Conservation (phyloP, 305 asterid genomes). For the Fraxinus paxiana region DNA sequence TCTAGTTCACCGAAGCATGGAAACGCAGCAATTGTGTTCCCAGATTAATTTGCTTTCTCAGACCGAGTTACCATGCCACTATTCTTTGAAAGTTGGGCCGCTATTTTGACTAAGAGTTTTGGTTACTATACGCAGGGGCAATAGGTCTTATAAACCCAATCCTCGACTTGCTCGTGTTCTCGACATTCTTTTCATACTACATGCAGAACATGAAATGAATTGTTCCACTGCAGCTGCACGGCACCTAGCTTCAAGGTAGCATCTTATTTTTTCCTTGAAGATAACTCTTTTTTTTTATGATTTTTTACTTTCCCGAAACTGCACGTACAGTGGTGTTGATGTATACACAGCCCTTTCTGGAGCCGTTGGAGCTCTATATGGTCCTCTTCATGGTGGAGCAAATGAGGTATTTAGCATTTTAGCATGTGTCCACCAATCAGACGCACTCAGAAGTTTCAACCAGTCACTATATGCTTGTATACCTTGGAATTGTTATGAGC, state of each 20-base stretch:
- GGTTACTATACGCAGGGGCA: slow-evolving; percentile 60
- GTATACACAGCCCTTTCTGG: slow-evolving; percentile 98
- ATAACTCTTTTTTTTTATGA: not conserved
- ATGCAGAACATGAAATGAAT: slow-evolving; percentile 99
- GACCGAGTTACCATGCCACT: not conserved
- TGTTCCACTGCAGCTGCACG: slow-evolving; percentile 99
- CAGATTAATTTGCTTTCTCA: not conserved
- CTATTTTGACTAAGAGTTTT: slow-evolving; percentile 24
- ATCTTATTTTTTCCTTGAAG: slow-evolving; percentile 21
- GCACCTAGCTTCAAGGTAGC: slow-evolving; percentile 94
- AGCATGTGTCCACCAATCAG: not conserved
- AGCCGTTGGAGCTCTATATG: slow-evolving; percentile 98
- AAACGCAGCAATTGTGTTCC: not conserved
- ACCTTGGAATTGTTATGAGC: slow-evolving; percentile 5
- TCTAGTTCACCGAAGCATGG: not conserved
- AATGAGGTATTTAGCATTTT: slow-evolving; percentile 62
- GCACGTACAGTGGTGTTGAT: slow-evolving; percentile 84
- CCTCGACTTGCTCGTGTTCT: slow-evolving; percentile 95
- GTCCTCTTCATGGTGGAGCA: slow-evolving; percentile 99
- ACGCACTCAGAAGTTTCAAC: not conserved
- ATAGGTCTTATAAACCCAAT: slow-evolving; percentile 85
- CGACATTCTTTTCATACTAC: slow-evolving; percentile 87
- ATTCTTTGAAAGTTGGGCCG: not conserved
- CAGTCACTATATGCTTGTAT: not conserved
- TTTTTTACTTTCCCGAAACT: slow-evolving; percentile 17